Evolutionary conservation across 257 asterid species (phyloP).

Genomic region (Scutellaria galericulata): DNA sequence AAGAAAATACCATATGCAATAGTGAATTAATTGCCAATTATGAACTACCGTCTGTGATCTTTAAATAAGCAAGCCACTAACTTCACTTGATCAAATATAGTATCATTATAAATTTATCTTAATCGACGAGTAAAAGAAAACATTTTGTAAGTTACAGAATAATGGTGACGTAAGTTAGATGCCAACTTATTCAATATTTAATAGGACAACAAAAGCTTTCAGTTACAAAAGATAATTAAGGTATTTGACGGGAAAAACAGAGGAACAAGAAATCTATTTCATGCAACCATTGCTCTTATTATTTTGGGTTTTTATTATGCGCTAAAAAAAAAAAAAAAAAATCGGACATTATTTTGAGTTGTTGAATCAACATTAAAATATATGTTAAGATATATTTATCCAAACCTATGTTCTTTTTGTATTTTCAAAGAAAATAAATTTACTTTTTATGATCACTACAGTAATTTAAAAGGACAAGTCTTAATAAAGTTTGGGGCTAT

Average conservation of each 20-base stretch:
- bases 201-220: slow-evolving; percentile 22
- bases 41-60: not conserved
- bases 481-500: too few relatives aligned
- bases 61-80: not conserved
- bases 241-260: not conserved
- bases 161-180: slow-evolving; percentile 28
- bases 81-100: not conserved
- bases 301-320: too few relatives aligned
- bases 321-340: too few relatives aligned
- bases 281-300: not conserved
- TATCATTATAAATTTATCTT: not conserved
- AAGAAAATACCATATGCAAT: not conserved
- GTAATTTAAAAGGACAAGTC: too few relatives aligned
- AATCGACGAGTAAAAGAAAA: not conserved
- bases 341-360: too few relatives aligned
- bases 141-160: slow-evolving; percentile 1
- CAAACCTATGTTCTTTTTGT: too few relatives aligned
- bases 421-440: too few relatives aligned
- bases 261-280: not conserved
- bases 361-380: too few relatives aligned
- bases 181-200: slow-evolving; percentile 15
- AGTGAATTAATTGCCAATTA: not conserved
- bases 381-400: too few relatives aligned
- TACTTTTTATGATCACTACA: too few relatives aligned
- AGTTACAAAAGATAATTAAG: not conserved